A percentile compares a stretch with the other conserved stretches of the same genome.
Evolutionary conservation across 345 rosid species (phyloP).

Genomic region (Diplotaxis tenuifolia): DNA sequence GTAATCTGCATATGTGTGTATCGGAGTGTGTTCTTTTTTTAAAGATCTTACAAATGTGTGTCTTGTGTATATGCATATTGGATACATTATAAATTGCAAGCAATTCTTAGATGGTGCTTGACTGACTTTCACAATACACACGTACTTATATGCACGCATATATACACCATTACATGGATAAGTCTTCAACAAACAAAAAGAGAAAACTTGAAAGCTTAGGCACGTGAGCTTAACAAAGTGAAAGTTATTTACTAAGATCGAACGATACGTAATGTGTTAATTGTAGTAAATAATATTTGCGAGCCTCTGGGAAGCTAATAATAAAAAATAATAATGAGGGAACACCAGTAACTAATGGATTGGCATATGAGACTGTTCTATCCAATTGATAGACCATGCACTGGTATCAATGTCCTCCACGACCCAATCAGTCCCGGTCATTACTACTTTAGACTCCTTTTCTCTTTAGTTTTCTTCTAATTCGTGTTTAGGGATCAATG

Average conservation of each 20-base stretch:
- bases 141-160: too few species aligned
- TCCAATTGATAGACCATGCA: constrained; percentile 23
- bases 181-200: not conserved
- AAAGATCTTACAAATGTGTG: too few species aligned
- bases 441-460: not conserved
- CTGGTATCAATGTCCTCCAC: constrained; percentile 19
- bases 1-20: not conserved
- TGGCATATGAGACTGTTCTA: not conserved
- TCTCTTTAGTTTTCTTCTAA: not conserved
- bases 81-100: not conserved
- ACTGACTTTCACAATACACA: not conserved
- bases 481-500: not conserved
- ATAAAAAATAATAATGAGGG: not conserved
- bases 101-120: not conserved
- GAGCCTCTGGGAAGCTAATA: constrained; percentile 6
- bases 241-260: not conserved
- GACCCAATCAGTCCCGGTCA: constrained; percentile 14
- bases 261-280: not conserved
- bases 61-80: not conserved
- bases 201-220: not conserved
- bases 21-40: too few species aligned
- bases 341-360: constrained; percentile 12
- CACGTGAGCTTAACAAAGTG: constrained; percentile 25
- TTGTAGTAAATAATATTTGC: not conserved
- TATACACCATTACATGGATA: not conserved